These are phyloP conservation scores for Botrytis tulipae DNA, from an alignment of 2,329 filamentous ascomycete genomes.

Conservation along the genomic window DNA sequence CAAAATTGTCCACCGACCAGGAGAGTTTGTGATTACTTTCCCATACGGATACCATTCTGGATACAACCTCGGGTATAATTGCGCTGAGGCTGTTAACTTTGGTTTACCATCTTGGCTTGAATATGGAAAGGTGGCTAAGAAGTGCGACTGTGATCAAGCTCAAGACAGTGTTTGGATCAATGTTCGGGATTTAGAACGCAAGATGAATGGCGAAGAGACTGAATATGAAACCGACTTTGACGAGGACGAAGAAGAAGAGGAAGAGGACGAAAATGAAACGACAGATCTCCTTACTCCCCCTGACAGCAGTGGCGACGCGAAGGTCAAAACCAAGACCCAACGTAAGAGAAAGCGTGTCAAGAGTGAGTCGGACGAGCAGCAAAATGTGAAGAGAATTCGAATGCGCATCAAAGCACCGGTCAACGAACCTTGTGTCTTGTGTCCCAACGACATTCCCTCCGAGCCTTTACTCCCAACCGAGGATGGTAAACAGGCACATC, in stretches of 20 bases:
- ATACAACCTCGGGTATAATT: slow-evolving; percentile 97
- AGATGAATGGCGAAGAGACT: slow-evolving; percentile 83
- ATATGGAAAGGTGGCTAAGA: slow-evolving; percentile 92
- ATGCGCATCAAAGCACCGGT: slow-evolving; percentile 67
- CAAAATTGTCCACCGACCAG: slow-evolving; percentile 90
- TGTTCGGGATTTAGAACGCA: slow-evolving; percentile 92
- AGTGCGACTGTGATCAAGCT: slow-evolving; percentile 91
- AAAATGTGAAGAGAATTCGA: slow-evolving; percentile 67
- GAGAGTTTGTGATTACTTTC: slow-evolving; percentile 97
- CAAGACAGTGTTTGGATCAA: slow-evolving; percentile 99
- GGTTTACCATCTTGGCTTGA: slow-evolving; percentile 93
- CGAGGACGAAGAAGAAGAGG: slow-evolving; percentile 65
- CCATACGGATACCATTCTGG: slow-evolving; percentile 98
- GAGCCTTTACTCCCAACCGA: slow-evolving; percentile 84
- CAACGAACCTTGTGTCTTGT: slow-evolving; percentile 83
- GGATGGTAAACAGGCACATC: slow-evolving; percentile 82
- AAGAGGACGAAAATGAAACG: slow-evolving; percentile 58
- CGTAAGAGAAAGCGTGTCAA: slow-evolving; percentile 67
- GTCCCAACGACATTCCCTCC: slow-evolving; percentile 82
- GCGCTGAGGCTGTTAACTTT: slow-evolving; percentile 98
- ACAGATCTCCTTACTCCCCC: slow-evolving; percentile 78
- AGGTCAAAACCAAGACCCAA: slow-evolving; percentile 51
- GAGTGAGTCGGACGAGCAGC: slow-evolving; percentile 43
- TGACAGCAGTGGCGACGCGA: slow-evolving; percentile 65
- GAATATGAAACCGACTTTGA: slow-evolving; percentile 79